Evolutionary conservation across 305 asterid genomes (phyloP).

Genomic region (Salvia sclarea): DNA sequence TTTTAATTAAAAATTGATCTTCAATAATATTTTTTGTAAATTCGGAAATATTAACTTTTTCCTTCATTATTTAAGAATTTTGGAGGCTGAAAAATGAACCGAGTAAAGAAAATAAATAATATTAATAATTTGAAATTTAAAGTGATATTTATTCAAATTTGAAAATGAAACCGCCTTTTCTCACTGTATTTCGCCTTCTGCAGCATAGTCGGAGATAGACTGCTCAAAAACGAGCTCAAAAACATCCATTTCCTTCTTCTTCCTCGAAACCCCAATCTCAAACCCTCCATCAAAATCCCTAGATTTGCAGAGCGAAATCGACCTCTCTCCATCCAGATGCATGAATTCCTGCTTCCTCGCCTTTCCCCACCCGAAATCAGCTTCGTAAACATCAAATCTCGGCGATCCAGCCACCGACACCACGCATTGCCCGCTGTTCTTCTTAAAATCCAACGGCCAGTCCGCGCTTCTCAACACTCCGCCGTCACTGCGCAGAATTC

Average conservation of each 20-base stretch:
- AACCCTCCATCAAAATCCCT: conserved; percentile 40
- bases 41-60: no score
- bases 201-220: no score
- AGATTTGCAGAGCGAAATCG: conserved; percentile 42
- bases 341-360: conserved; percentile 40
- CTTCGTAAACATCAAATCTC: conserved; percentile 44
- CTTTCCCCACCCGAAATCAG: conserved; percentile 49
- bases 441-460: conserved; percentile 40
- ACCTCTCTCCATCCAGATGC: conserved; percentile 36
- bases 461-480: conserved; percentile 39
- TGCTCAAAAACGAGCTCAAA: neutral
- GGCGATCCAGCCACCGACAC: conserved; percentile 48
- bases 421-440: conserved; percentile 28
- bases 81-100: no score
- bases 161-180: no score
- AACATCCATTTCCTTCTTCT: neutral
- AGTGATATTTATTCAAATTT: no score
- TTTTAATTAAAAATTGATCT: no score
- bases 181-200: no score
- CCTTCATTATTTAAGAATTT: no score
- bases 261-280: conserved; percentile 43
- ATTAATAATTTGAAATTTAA: no score
- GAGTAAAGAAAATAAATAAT: no score
- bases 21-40: no score
- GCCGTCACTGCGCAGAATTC: conserved; percentile 22